Base-by-base conservation (phyloP, 495 filamentous ascomycete genomes). In the Immersiella caudata region DNA sequence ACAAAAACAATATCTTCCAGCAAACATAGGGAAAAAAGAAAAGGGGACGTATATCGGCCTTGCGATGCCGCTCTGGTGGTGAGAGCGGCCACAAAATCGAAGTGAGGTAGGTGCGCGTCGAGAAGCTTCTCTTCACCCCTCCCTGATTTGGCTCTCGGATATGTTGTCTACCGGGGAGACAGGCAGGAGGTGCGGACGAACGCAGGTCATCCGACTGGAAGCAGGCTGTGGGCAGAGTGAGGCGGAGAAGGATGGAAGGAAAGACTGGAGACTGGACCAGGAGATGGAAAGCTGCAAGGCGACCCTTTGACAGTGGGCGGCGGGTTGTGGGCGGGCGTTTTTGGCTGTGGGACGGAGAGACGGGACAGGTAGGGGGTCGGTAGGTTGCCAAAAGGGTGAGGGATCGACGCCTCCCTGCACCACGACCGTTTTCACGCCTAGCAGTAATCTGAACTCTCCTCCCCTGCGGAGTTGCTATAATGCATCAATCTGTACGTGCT, bases 391-490 rank as follows among this genome's bases (percentile, higher is more conserved):
- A 74, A 57, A 33, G 63, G 56, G 70, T 69, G 65, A 74, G 64
- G 63, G 74, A 76, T 76, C 74, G 58, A 65, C 74, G 57, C 29
- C 67, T 33, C 29, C 59, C 62, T 70, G 65, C 67, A 67, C 67
- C 66, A 63, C 67, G 35, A 61, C 65, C 63, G n/a, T n/a, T 55
- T 65, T 65, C 64, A 33, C 63, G 62, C 66, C 58, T 62, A 52
- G 65, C 56, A 46, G 65, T 59, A 27, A 55, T 59, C 59, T 62
- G 40, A 29, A 65, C 52, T 66, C 29, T 59, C 40, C 16, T 46
- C 40, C 40, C 40, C 40, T 46, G 40, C 40, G 40, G 40, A 46
- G 40, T 14, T 46, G 29, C 24, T 50, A n/a, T 33, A 12, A 18
- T 14, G 12, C n/a, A 36, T 21, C 6, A n/a, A 11, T 33, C 26